Evolutionary conservation across 768 basidiomycete species (phyloP), one percentile per base, ranked within the genome.

Genomic region (Candolleomyces efflorescens): DNA sequence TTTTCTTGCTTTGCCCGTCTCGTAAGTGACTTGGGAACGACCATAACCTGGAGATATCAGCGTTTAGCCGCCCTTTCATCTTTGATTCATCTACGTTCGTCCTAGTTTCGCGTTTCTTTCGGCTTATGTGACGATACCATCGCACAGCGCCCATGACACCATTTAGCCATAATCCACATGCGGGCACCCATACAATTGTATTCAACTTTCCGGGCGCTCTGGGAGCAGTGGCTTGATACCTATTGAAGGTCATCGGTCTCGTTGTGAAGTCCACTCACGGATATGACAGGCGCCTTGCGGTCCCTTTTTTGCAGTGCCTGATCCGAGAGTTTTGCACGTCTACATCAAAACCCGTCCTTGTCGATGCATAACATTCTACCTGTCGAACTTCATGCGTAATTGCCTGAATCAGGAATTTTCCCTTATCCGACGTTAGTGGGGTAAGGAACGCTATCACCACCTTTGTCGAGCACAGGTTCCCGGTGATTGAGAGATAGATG

Each of bases 381-480:
- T 53, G 51, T 53, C 51, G 26, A 26, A 1, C 20, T n/a, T 11
- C 6, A 13, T 20, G 32, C 32, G 17, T 26, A 20, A 26, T 53
- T 53, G 38, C 36, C 51, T 53, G 36, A 53, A 53, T 39, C 36
- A 53, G 51, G 32, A 53, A 53, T n/a, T 23, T 37, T 53, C 37
- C 51, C 51, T 53, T 53, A 38, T 53, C 51, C 36, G 51, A 53
- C 51, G 38, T 39, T n/a, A 26, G 51, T 36, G 51, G 51, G 51
- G 41, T 15, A 17, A 20, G 32, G 15, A 38, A 39, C 51, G 18
- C 17, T 10, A 43, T 43, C 41, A 43, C 41, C 51, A 53, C 39
- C 51, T 39, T n/a, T 53, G 38, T 53, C 51, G 22, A 36, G 20
- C 51, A 53, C 49, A 27, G 49, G 23, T 23, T 27, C 27, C 27